phyloP scores from a whole-genome alignment of 306 rosid species.

The Medicago truncatula region MtrunA17r5.0-ANR NC_053048.1:13111001-13111500 shows the following conservation, averaged over 20 bases:
- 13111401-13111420: slow-evolving; percentile 4
- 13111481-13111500: slow-evolving; percentile 4
- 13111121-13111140: not conserved
- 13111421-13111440: slow-evolving; percentile 15
- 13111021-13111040: slow-evolving; percentile 74
- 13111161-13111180: slow-evolving; percentile 14
- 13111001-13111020: slow-evolving; percentile 71
- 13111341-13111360: slow-evolving; percentile 39
- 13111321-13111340: slow-evolving; percentile 56
- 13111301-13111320: slow-evolving; percentile 67
- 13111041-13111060: slow-evolving; percentile 59
- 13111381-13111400: slow-evolving; percentile 32
- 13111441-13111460: slow-evolving; percentile 17
- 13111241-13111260: slow-evolving; percentile 66
- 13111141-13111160: slow-evolving; percentile 12
- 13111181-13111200: slow-evolving; percentile 69
- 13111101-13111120: slow-evolving; percentile 12
- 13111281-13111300: slow-evolving; percentile 68
- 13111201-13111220: slow-evolving; percentile 81
- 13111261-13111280: slow-evolving; percentile 69
- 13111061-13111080: slow-evolving; percentile 38
- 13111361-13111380: slow-evolving; percentile 5
- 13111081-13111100: slow-evolving; percentile 63
- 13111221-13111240: slow-evolving; percentile 67
- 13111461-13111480: slow-evolving; percentile 31